Evolutionary conservation across 441 rosid genomes (phyloP).

Genomic region (Breynia disticha): DNA sequence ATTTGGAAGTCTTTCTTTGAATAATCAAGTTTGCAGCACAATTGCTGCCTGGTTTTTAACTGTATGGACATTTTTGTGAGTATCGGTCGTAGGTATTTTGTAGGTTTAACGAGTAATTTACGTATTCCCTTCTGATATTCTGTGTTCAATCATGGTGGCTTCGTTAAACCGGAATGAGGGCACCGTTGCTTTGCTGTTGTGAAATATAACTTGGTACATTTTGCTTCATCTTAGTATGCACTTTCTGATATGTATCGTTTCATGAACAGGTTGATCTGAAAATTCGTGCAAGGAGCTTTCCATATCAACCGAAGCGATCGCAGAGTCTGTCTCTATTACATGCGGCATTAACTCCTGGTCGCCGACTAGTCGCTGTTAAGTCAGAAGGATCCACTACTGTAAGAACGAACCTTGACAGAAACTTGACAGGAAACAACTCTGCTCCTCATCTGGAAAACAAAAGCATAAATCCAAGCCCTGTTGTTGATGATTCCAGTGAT

Average conservation of each 20-base stretch:
- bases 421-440: slow-evolving; percentile 12
- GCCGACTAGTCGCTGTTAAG: neutral
- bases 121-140: too few species aligned
- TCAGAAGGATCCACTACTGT: neutral
- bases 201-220: too few species aligned
- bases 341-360: neutral
- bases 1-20: neutral
- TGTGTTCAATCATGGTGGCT: too few species aligned
- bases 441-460: slow-evolving; percentile 11
- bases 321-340: neutral
- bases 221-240: neutral
- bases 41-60: too few species aligned
- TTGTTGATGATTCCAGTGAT: slow-evolving; percentile 37
- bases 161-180: too few species aligned
- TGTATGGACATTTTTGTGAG: too few species aligned
- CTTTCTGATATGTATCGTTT: neutral
- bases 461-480: slow-evolving; percentile 15
- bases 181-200: too few species aligned
- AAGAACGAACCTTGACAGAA: neutral
- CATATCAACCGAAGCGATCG: neutral
- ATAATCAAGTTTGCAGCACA: neutral
- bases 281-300: neutral
- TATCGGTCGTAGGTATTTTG: too few species aligned
- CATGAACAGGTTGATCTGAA: neutral
- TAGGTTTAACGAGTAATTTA: too few species aligned